Percentiles rank a stretch among this genome's conserved stretches.
phyloP scores from a whole-genome alignment of 495 filamentous ascomycete genomes.

The Penicillium coffeae region DNA sequence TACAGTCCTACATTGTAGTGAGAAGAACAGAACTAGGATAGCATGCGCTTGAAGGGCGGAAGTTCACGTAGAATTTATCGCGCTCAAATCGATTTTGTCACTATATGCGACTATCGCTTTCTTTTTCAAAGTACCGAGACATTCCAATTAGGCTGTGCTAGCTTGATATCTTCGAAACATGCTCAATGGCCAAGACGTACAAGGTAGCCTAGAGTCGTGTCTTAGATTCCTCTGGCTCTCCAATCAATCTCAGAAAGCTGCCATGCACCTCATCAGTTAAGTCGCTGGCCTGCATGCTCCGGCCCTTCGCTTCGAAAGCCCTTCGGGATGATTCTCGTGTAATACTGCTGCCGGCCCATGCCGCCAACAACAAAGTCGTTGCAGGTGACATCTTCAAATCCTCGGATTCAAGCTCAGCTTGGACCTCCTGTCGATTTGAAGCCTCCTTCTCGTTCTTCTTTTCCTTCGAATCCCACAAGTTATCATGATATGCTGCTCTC shows the following conservation, averaged over 20 bases:
- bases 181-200: neutral
- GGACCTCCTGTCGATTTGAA: constrained; percentile 35
- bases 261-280: constrained; percentile 85
- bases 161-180: neutral
- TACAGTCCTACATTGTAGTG: too few relatives aligned
- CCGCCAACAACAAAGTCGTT: constrained; percentile 73
- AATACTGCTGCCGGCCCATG: constrained; percentile 80
- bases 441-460: constrained; percentile 40
- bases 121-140: neutral
- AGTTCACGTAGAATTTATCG: too few relatives aligned
- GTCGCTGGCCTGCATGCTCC: constrained; percentile 91
- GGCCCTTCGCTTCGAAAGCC: constrained; percentile 81
- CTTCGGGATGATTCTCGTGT: constrained; percentile 88
- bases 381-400: constrained; percentile 42
- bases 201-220: constrained; percentile 26
- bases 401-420: constrained; percentile 42
- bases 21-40: too few relatives aligned
- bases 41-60: too few relatives aligned
- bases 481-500: constrained; percentile 78
- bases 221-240: constrained; percentile 49
- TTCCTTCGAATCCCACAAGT: constrained; percentile 67
- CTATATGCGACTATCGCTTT: too few relatives aligned
- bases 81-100: too few relatives aligned
- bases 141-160: neutral
- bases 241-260: constrained; percentile 76